These are phyloP conservation scores for Colletotrichum paranaense DNA, from an alignment of 2,329 filamentous ascomycete genomes.

Conservation along the genomic window DNA sequence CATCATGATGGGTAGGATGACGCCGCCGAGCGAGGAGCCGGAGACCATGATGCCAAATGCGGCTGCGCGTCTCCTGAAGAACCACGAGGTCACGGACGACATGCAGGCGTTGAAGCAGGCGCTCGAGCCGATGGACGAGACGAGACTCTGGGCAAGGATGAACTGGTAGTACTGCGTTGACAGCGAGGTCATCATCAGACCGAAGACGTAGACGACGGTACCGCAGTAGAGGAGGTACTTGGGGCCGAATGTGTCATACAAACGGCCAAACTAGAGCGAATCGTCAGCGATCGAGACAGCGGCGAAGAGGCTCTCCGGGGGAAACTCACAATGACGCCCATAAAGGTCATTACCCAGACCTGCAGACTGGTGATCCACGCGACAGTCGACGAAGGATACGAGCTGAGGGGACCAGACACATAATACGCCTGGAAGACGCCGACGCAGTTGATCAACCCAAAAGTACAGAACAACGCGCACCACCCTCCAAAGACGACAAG, in stretches of 20 bases:
- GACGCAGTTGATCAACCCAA: slow-evolving; percentile 56
- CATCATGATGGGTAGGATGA: slow-evolving; percentile 70
- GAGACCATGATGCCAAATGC: slow-evolving; percentile 65
- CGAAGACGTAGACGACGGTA: slow-evolving; percentile 68
- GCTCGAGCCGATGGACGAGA: slow-evolving; percentile 53
- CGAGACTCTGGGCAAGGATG: slow-evolving; percentile 55
- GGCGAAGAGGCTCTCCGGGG: neutral
- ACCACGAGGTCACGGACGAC: slow-evolving; percentile 62
- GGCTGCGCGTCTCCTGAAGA: slow-evolving; percentile 60
- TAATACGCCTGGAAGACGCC: slow-evolving; percentile 73
- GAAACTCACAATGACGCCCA: slow-evolving; percentile 57
- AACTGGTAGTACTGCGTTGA: slow-evolving; percentile 56
- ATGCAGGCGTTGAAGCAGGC: slow-evolving; percentile 56
- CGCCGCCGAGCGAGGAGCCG: slow-evolving; percentile 66
- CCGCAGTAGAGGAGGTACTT: slow-evolving; percentile 65
- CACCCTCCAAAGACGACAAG: slow-evolving; percentile 62
- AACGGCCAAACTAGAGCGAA: slow-evolving; percentile 58
- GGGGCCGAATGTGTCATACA: slow-evolving; percentile 75
- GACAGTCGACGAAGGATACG: slow-evolving; percentile 62
- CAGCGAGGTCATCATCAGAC: slow-evolving; percentile 73
- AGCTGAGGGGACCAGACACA: slow-evolving; percentile 55
- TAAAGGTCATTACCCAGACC: slow-evolving; percentile 59
- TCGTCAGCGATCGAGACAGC: neutral
- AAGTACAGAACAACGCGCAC: slow-evolving; percentile 56
- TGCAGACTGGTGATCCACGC: slow-evolving; percentile 71